phyloP scores from a whole-genome alignment of 768 basidiomycete species.

The Tulasnella sp. region DNA sequence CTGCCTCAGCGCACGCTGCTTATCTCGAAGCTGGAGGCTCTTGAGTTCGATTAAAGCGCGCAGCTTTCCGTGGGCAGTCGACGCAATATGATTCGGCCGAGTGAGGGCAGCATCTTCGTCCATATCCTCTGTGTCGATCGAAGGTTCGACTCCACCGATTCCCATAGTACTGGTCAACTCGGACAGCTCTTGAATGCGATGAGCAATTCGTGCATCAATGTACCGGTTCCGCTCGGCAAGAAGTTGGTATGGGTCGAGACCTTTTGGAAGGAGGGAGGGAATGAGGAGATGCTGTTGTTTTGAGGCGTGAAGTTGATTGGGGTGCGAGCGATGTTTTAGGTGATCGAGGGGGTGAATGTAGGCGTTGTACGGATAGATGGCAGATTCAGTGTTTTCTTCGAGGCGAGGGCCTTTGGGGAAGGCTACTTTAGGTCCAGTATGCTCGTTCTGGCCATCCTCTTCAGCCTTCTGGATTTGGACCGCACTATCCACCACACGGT shows the following conservation, averaged over 20 bases:
- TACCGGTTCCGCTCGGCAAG: constrained; percentile 88
- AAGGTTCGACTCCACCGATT: constrained; percentile 61
- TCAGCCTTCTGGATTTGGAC: constrained; percentile 65
- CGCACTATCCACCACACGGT: constrained; percentile 66
- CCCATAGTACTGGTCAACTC: constrained; percentile 73
- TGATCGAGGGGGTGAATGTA: constrained; percentile 61
- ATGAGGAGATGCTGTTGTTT: constrained; percentile 76
- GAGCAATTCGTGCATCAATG: constrained; percentile 82
- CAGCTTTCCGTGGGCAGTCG: constrained; percentile 74
- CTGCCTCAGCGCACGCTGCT: constrained; percentile 83
- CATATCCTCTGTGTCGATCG: constrained; percentile 42
- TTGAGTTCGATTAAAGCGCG: constrained; percentile 92
- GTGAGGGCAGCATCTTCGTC: constrained; percentile 31
- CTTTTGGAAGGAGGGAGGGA: constrained; percentile 84
- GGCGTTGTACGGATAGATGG: constrained; percentile 89
- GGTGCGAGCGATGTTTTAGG: constrained; percentile 56
- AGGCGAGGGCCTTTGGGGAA: constrained; percentile 65
- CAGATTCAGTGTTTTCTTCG: constrained; percentile 73
- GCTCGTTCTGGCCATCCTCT: constrained; percentile 18
- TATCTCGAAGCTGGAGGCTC: constrained; percentile 79
- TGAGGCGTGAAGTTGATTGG: constrained; percentile 58
- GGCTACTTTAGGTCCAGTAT: constrained; percentile 1
- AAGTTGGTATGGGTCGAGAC: constrained; percentile 88
- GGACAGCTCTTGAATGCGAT: constrained; percentile 85
- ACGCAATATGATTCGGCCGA: constrained; percentile 43